Evolutionary conservation across 2,329 filamentous ascomycete genomes (phyloP).

Genomic region (Aaosphaeria pasadenensis): DNA sequence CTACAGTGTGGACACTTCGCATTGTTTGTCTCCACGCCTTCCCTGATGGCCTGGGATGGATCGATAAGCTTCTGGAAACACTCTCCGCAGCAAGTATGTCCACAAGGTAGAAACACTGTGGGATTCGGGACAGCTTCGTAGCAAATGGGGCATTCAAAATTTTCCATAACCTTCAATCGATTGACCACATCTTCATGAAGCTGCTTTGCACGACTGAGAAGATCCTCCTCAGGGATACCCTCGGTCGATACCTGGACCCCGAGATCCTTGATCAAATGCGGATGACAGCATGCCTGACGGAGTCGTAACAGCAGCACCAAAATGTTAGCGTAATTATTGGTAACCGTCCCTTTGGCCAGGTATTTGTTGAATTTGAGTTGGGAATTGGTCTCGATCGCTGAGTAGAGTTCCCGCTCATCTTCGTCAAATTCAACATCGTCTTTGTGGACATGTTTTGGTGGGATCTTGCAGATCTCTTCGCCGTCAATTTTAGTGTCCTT

Average conservation of each 20-base stretch:
- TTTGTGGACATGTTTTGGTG: constrained; percentile 60
- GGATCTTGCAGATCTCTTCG: constrained; percentile 68
- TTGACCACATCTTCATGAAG: constrained; percentile 60
- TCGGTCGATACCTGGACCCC: constrained; percentile 62
- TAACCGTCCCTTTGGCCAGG: constrained; percentile 64
- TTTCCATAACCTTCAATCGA: constrained; percentile 60
- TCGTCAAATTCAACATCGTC: constrained; percentile 64
- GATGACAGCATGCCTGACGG: constrained; percentile 79
- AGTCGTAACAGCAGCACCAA: constrained; percentile 75
- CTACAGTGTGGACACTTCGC: constrained; percentile 77
- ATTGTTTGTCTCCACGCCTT: constrained; percentile 51
- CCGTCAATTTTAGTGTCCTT: constrained; percentile 79
- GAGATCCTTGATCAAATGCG: constrained; percentile 67
- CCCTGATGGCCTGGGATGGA: constrained; percentile 54
- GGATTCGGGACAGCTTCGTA: constrained; percentile 73
- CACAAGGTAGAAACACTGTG: constrained; percentile 76
- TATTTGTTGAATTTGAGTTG: constrained; percentile 75
- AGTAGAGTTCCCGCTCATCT: constrained; percentile 65
- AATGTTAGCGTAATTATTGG: constrained; percentile 73
- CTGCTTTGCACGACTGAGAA: constrained; percentile 60
- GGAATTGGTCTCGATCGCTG: constrained; percentile 62
- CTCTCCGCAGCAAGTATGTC: constrained; percentile 74
- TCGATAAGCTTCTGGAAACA: constrained; percentile 71
- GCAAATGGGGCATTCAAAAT: constrained; percentile 79
- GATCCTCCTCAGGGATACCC: constrained; percentile 51